Conservation (phyloP, 2,329 filamentous ascomycete genomes). For the Penicillium sp. region DNA sequence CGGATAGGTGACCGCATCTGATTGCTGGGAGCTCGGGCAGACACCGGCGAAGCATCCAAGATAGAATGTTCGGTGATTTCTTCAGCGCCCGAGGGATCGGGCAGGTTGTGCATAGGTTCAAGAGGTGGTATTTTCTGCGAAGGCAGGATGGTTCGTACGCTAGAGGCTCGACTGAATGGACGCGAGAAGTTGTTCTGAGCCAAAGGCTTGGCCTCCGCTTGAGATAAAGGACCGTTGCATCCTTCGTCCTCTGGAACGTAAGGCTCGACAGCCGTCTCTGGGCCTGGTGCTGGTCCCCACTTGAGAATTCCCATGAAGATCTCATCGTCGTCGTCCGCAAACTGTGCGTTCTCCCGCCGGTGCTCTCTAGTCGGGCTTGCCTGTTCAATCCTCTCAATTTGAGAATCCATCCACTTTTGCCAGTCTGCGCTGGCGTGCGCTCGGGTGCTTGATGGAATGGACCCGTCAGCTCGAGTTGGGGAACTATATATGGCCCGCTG, state of each 20-base stretch:
- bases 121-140: constrained; percentile 12
- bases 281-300: not conserved
- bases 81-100: not conserved
- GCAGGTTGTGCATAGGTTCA: not conserved
- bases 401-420: constrained; percentile 41
- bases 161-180: constrained; percentile 39
- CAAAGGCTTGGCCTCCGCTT: constrained; percentile 7
- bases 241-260: not conserved
- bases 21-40: not conserved
- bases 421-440: constrained; percentile 37
- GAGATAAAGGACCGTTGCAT: not conserved
- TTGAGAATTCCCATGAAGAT: constrained; percentile 15
- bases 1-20: constrained; percentile 27
- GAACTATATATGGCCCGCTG: constrained; percentile 36
- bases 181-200: constrained; percentile 40
- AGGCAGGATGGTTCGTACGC: constrained; percentile 25
- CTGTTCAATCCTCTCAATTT: constrained; percentile 38
- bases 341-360: constrained; percentile 43
- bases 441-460: constrained; percentile 2
- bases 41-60: not conserved
- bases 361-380: constrained; percentile 34
- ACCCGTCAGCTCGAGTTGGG: constrained; percentile 25
- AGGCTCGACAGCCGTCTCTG: not conserved
- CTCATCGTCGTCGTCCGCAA: constrained; percentile 32
- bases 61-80: not conserved